Evolutionary conservation across 495 filamentous ascomycete species (phyloP).

Genomic region (Penicillium coffeae): DNA sequence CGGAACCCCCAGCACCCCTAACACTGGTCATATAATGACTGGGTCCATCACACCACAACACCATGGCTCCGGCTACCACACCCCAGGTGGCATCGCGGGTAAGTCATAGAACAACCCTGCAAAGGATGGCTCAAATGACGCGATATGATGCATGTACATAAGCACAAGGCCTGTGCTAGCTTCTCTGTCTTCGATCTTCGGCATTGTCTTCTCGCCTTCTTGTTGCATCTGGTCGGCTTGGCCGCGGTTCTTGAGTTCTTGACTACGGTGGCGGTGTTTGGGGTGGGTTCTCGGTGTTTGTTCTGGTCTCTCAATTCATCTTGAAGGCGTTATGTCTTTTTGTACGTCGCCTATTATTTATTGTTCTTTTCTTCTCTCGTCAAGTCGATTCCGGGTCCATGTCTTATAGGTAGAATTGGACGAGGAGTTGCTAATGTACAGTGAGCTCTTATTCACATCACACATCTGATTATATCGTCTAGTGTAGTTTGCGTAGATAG

Average conservation of each 20-base stretch:
- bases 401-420: constrained; percentile 9
- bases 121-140: constrained; percentile 12
- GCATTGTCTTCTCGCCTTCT: constrained; percentile 24
- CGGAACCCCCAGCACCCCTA: constrained; percentile 70
- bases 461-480: too few relatives aligned
- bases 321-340: constrained; percentile 23
- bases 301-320: constrained; percentile 19
- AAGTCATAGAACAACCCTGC: constrained; percentile 29
- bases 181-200: constrained; percentile 21
- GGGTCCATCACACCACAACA: constrained; percentile 55
- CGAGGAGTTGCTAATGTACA: constrained; percentile 13
- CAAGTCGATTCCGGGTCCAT: constrained; percentile 9
- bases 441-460: not conserved
- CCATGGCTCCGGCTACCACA: constrained; percentile 53
- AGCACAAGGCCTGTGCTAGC: constrained; percentile 23
- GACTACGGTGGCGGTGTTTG: constrained; percentile 21
- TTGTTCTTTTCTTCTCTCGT: constrained; percentile 12
- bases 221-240: constrained; percentile 18
- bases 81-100: constrained; percentile 55
- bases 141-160: constrained; percentile 35
- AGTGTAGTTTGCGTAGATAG: too few relatives aligned
- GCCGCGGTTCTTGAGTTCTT: constrained; percentile 10
- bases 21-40: constrained; percentile 48
- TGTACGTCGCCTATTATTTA: not conserved
- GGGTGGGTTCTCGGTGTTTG: constrained; percentile 22